A percentile compares a stretch with the other conserved stretches of the same genome.
Evolutionary conservation across 495 filamentous ascomycete species (phyloP).

Genomic region (Talaromyces nanjingensis): DNA sequence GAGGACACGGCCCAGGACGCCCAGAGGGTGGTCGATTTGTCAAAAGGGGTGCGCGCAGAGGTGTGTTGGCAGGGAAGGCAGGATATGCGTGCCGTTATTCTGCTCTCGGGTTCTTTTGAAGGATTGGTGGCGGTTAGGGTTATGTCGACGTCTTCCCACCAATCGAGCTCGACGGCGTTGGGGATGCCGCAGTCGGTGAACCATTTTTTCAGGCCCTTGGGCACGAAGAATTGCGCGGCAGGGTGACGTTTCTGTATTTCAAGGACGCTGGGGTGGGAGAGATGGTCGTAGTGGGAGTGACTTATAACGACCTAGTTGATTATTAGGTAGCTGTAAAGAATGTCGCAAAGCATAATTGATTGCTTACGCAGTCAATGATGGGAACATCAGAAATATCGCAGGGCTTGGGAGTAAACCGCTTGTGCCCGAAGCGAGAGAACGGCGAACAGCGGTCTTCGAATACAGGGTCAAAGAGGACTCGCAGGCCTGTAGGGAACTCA

Average conservation of each 20-base stretch:
- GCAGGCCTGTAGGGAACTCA: constrained; percentile 70
- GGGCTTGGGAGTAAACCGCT: constrained; percentile 61
- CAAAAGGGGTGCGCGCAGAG: constrained; percentile 51
- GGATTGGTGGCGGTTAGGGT: constrained; percentile 24
- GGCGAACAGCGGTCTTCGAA: constrained; percentile 73
- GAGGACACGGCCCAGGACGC: constrained; percentile 64
- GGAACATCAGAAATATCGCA: constrained; percentile 69
- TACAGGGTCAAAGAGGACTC: constrained; percentile 81
- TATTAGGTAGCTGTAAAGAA: not conserved
- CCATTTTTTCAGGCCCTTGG: constrained; percentile 69
- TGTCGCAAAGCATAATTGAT: not conserved
- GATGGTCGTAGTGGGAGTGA: constrained; percentile 79
- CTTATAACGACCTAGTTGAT: constrained; percentile 51
- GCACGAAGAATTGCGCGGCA: constrained; percentile 67
- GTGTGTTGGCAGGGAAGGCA: constrained; percentile 75
- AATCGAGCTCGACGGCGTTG: constrained; percentile 71
- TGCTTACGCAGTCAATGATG: constrained; percentile 44
- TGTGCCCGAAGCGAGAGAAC: constrained; percentile 54
- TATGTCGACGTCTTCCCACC: constrained; percentile 71
- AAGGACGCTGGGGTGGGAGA: constrained; percentile 58
- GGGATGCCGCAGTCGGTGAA: constrained; percentile 53
- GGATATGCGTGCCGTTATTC: constrained; percentile 56
- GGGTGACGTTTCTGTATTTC: constrained; percentile 59
- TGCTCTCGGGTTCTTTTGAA: constrained; percentile 17
- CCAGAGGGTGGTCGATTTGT: constrained; percentile 65